Evolutionary conservation across 192 early-diverging fungal species (phyloP), one percentile per base, ranked within the genome.

Genomic region (Podila clonocystis): DNA sequence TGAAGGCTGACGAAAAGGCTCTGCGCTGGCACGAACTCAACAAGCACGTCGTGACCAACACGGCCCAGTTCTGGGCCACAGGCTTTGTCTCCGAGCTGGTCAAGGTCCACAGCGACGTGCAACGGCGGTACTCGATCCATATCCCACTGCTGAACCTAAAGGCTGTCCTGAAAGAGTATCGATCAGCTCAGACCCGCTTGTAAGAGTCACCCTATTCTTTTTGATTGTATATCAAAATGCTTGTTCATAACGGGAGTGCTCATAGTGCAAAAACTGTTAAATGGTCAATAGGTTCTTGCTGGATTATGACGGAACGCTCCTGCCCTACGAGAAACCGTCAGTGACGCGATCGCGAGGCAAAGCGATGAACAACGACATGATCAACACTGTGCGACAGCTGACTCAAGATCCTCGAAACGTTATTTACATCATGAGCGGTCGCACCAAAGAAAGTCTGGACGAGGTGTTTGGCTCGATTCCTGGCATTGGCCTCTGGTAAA

Each of bases 401-500:
- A 73, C 75, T 13, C 65, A 60, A 15, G 93, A 95, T 77, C 89
- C 93, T 5, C 63, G 73, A 26, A 96, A 95, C 70, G 52, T 84
- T 9, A 87, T 95, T 11, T 95, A 93, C 79, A 88, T 96, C 33
- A 91, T 95, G 60, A 90, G 89, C 30, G 94, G 94, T 6, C 82
- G 93, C 24, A 93, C 93, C 33, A 84, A 89, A 52, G 84, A 83
- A 7, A 85, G 80, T 31, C 69, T 96, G 50, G 92, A 95, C 26
- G 63, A 83, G 3, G 84, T 87, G 80, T 84, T 97, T 41, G 93
- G 94, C 4, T 70, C 83, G 28, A 84, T 95, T 29, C 75, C 77
- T 9, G 84, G 85, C 11, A 78, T 95, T 57, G 95, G 95, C 6
- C 62, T 88, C 20, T 85, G 85, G 83, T 84, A 84, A 38, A 36